phyloP scores from a whole-genome alignment of 306 rosid genomes.

The Aeschynomene evenia region DNA sequence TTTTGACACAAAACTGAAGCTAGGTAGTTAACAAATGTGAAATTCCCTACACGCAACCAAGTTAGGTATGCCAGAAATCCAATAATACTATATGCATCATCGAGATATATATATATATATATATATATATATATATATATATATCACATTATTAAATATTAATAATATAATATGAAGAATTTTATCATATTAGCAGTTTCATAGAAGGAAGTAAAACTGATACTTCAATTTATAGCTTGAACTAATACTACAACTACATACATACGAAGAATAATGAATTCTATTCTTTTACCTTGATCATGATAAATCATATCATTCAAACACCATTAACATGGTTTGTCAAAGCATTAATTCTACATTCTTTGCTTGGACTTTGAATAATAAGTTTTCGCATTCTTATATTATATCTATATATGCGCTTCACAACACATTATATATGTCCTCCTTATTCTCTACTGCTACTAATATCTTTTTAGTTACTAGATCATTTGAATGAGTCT shows the following conservation, averaged over 20 bases:
- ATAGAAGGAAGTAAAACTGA: neutral
- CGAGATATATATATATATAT: too few species aligned
- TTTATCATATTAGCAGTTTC: neutral
- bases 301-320: neutral
- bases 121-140: too few species aligned
- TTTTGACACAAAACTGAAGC: neutral
- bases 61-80: neutral
- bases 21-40: neutral
- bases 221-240: neutral
- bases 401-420: neutral
- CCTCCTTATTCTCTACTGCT: too few species aligned
- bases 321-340: neutral
- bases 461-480: neutral
- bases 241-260: too few species aligned
- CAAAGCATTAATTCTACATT: neutral
- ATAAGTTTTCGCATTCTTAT: too few species aligned
- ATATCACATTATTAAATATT: too few species aligned
- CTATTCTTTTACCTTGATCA: too few species aligned
- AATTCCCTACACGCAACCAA: slow-evolving; percentile 2
- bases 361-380: neutral
- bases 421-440: too few species aligned
- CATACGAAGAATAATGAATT: too few species aligned
- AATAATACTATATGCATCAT: neutral
- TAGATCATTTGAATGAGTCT: neutral
- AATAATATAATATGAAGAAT: too few species aligned